These are phyloP conservation scores for Podaxis sp. DNA, from an alignment of 768 basidiomycete species.

Conservation along the genomic window DNA sequence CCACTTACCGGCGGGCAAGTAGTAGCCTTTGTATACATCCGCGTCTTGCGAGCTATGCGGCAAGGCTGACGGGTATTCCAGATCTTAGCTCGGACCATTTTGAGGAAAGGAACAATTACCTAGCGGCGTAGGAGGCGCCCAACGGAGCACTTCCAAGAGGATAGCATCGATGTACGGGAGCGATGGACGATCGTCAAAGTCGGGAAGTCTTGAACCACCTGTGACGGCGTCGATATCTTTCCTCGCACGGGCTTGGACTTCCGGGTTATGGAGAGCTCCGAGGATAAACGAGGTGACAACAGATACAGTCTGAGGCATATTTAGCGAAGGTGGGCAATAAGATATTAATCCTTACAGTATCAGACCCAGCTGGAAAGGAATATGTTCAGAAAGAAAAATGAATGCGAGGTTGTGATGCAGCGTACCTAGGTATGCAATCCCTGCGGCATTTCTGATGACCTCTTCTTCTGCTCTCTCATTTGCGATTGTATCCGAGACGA, in stretches of 20 bases:
- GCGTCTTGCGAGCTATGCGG: slow-evolving; percentile 33
- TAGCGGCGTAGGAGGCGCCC: slow-evolving; percentile 35
- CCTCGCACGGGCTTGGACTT: slow-evolving; percentile 39
- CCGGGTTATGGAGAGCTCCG: slow-evolving; percentile 39
- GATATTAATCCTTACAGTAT: slow-evolving; percentile 10
- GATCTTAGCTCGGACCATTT: neutral
- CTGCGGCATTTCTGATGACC: slow-evolving; percentile 33
- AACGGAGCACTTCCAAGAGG: slow-evolving; percentile 40
- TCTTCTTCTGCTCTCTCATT: slow-evolving; percentile 23
- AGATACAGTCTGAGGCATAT: neutral
- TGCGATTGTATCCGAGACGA: slow-evolving; percentile 26
- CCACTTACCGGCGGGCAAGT: slow-evolving; percentile 23
- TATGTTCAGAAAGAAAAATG: slow-evolving; percentile 5
- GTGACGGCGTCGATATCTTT: slow-evolving; percentile 42
- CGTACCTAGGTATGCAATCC: slow-evolving; percentile 39
- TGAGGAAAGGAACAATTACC: slow-evolving; percentile 23
- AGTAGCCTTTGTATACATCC: slow-evolving; percentile 30
- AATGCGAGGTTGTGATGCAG: slow-evolving; percentile 15
- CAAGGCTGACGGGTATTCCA: slow-evolving; percentile 22
- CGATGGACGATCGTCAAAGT: slow-evolving; percentile 16
- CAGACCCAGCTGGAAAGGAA: slow-evolving; percentile 4
- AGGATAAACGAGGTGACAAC: slow-evolving; percentile 16
- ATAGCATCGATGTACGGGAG: slow-evolving; percentile 35
- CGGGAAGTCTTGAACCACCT: slow-evolving; percentile 28
- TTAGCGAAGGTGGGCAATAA: neutral